Conservation (phyloP, 345 rosid genomes). For the Gossypioides kirkii region DNA sequence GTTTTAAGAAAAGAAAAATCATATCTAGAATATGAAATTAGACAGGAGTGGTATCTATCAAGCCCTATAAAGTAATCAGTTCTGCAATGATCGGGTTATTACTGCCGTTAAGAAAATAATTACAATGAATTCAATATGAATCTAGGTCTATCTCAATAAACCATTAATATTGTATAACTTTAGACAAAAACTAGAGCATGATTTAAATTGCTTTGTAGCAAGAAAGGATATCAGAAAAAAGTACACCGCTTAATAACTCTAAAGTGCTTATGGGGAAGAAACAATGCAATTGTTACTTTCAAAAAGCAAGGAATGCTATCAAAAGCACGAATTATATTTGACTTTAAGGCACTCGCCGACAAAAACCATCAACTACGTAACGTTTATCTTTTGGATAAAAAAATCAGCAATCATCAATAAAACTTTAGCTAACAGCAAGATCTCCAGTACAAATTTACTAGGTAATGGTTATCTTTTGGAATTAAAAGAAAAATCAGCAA, state of each 20-base stretch:
- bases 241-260: neutral
- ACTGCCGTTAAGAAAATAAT: neutral
- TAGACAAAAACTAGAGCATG: neutral
- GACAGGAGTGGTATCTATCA: neutral
- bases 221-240: neutral
- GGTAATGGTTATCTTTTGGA: neutral
- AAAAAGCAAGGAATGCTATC: neutral
- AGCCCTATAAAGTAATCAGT: neutral
- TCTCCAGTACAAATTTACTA: neutral
- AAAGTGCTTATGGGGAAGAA: neutral
- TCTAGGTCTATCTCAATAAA: neutral
- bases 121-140: neutral
- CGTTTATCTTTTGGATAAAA: neutral
- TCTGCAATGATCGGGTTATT: neutral
- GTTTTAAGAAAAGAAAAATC: constrained; percentile 23
- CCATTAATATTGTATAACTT: neutral
- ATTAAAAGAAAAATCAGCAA: neutral
- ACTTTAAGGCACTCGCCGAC: neutral
- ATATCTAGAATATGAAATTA: neutral
- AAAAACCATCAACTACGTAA: neutral
- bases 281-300: neutral
- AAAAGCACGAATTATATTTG: neutral
- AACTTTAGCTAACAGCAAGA: neutral
- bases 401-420: neutral
- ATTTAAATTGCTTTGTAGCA: neutral